Evolutionary conservation across 78 protist genomes (phyloP).

Genomic region (Anaeramoeba flamelloides): DNA sequence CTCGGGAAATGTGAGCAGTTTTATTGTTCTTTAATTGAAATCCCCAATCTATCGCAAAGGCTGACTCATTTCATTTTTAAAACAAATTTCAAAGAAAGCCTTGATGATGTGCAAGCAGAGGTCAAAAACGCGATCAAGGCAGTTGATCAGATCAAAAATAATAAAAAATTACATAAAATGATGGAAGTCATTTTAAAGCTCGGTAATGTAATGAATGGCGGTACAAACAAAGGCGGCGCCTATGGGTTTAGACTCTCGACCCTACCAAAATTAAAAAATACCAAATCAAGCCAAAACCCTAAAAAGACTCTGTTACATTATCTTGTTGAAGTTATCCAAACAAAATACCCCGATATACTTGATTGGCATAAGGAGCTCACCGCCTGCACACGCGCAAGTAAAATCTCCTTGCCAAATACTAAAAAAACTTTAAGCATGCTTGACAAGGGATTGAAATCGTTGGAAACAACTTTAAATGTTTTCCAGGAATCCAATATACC

Average conservation of each 20-base stretch:
- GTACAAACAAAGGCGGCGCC: constrained; percentile 8
- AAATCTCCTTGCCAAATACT: not conserved
- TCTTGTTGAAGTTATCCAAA: not conserved
- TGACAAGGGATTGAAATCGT: not conserved
- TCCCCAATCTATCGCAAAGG: not conserved
- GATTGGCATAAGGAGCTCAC: not conserved
- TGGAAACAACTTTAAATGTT: not conserved
- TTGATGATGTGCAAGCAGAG: not conserved
- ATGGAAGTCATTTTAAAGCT: constrained; percentile 1
- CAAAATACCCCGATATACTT: not conserved
- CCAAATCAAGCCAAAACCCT: not conserved
- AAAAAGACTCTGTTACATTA: not conserved
- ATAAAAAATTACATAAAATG: not conserved
- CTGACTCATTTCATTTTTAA: constrained; percentile 1
- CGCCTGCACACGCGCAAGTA: not conserved
- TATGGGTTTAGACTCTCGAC: constrained; percentile 4
- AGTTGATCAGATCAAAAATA: not conserved
- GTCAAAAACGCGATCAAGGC: not conserved
- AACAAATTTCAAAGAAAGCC: not conserved
- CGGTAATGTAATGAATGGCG: constrained; percentile 16
- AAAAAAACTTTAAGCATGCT: not conserved
- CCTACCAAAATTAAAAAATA: not conserved
- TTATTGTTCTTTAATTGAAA: not conserved
- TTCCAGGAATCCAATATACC: not conserved
- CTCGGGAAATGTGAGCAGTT: constrained; percentile 15